Evolutionary conservation across 2,329 filamentous ascomycete genomes (phyloP).

Genomic region (Exutisphaerella laricina): DNA sequence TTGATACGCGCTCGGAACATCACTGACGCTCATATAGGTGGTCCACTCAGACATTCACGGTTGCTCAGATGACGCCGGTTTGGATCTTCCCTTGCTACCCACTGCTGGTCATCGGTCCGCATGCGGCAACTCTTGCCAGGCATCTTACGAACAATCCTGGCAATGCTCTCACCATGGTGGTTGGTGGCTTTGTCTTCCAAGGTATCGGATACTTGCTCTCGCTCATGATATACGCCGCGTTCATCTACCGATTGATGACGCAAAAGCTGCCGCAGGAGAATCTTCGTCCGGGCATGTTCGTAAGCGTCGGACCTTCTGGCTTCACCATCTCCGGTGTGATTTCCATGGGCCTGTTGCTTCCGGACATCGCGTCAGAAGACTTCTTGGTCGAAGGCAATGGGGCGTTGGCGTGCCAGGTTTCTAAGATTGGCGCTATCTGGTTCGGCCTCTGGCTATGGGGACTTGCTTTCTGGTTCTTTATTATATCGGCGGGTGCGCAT

Average conservation of each 20-base stretch:
- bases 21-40: slow-evolving; percentile 68
- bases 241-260: slow-evolving; percentile 82
- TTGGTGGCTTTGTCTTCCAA: slow-evolving; percentile 56
- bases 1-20: slow-evolving; percentile 67
- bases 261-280: slow-evolving; percentile 74
- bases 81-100: slow-evolving; percentile 88
- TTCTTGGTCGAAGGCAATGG: slow-evolving; percentile 53
- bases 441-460: slow-evolving; percentile 75
- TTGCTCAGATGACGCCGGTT: slow-evolving; percentile 78
- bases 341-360: slow-evolving; percentile 50
- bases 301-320: slow-evolving; percentile 70
- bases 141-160: slow-evolving; percentile 37
- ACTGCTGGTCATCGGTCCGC: slow-evolving; percentile 67
- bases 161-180: slow-evolving; percentile 50
- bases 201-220: slow-evolving; percentile 60
- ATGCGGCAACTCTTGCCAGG: slow-evolving; percentile 56
- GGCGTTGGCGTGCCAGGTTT: slow-evolving; percentile 49
- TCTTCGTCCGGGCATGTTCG: slow-evolving; percentile 77
- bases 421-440: slow-evolving; percentile 55
- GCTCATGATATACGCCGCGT: slow-evolving; percentile 78
- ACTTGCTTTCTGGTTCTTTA: slow-evolving; percentile 77
- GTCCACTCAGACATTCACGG: slow-evolving; percentile 62
- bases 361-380: slow-evolving; percentile 43
- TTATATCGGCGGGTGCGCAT: slow-evolving; percentile 71
- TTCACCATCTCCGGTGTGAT: slow-evolving; percentile 60